Evolutionary conservation across 108 stramenopile species (phyloP), one percentile per base, ranked within the genome.

Genomic region (Fistulifera pelliculosa): DNA sequence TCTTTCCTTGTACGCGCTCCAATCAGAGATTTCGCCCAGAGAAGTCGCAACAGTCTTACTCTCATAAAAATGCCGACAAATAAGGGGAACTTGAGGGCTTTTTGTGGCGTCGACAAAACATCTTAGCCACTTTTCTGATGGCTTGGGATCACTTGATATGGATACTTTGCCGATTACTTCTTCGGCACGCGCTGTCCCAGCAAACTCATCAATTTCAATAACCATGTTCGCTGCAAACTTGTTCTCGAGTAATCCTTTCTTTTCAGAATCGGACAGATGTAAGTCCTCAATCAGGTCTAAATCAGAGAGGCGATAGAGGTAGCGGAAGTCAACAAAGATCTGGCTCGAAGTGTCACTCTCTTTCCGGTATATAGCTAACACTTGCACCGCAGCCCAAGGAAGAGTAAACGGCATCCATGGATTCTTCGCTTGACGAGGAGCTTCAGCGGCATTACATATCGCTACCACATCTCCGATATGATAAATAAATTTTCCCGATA

Each of bases 141-240:
- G 16, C 11, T 45, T 45, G 6, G 19, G 16, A 19, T 45, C 21
- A 21, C 44, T 21, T 19, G 44, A 8, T 5, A 21, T 45, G 11
- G 3, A 3, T 4, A 45, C 11, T 3, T 6, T 45, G 4, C 44
- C 44, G 19, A 45, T 4, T 5, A 21, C 44, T 19, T 17, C 6
- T 11, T 45, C 44, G 44, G 11, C 44, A 21, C 3, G 21, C 11
- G 11, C 11, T 11, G 16, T 21, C 3, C 19, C 11, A 4, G 11
- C 44, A 45, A 19, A 21, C 44, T 45, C 44, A 21, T 45, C 44
- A 17, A 45, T 21, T 45, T 45, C 44, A 11, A 45, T 45, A 17
- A 45, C 5, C 44, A 45, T 45, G 7, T 21, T 17, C 7, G 4
- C 44, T 21, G 44, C 44, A 19, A 8, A 6, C 19, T 19, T 21